A percentile compares a stretch with the other conserved stretches of the same genome.
Conservation (phyloP, 2,329 filamentous ascomycete genomes). For the Trichoderma koningii region DNA sequence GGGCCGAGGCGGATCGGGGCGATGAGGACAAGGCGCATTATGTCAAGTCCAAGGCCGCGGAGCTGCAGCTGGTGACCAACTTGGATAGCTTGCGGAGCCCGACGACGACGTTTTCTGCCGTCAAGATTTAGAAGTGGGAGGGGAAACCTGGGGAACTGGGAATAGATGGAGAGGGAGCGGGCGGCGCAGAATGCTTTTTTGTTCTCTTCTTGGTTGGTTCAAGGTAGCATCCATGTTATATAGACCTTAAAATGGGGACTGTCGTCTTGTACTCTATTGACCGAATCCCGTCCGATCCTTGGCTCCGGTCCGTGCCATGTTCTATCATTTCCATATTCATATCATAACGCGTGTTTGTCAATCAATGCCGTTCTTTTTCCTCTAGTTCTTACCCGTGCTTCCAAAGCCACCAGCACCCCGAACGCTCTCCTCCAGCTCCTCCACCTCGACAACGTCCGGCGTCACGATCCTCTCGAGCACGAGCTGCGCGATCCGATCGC, state of each 20-base stretch:
- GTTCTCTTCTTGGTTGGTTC: not conserved
- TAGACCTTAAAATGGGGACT: not conserved
- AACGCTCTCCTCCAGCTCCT: constrained; percentile 86
- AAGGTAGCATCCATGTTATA: not conserved
- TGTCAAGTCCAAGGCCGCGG: constrained; percentile 78
- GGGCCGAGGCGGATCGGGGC: constrained; percentile 47
- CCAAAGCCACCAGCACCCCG: constrained; percentile 89
- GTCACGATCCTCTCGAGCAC: constrained; percentile 94
- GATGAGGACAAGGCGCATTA: constrained; percentile 63
- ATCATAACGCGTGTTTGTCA: not conserved
- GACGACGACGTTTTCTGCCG: constrained; percentile 62
- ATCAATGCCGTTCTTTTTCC: not conserved
- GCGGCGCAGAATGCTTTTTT: constrained; percentile 7
- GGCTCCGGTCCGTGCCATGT: not conserved
- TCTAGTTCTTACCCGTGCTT: constrained; percentile 65
- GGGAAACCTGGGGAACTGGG: not conserved
- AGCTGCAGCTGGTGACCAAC: constrained; percentile 81
- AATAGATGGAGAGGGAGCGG: not conserved
- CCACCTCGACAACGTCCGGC: constrained; percentile 85
- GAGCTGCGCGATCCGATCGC: constrained; percentile 91
- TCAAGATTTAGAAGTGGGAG: constrained; percentile 44
- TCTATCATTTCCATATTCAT: not conserved
- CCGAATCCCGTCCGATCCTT: not conserved
- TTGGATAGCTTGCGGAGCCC: constrained; percentile 68
- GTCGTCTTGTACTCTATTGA: not conserved